phyloP scores from a whole-genome alignment of 108 stramenopile species.

The Cyclotella sp. region DNA sequence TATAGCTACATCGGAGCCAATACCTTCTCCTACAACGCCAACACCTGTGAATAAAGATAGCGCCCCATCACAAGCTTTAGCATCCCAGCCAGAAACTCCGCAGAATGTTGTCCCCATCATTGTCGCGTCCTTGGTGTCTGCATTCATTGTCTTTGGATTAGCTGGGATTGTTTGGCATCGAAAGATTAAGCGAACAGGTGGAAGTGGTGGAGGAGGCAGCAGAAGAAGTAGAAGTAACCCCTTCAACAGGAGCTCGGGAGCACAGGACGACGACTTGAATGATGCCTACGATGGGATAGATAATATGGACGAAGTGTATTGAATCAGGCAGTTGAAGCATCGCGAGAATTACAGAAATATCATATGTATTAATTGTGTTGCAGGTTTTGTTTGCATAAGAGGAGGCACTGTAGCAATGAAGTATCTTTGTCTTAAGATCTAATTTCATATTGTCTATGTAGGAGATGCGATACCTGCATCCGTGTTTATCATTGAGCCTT shows the following conservation, averaged over 20 bases:
- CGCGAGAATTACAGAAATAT: no score
- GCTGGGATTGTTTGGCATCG: conserved; percentile 23
- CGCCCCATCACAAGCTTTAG: background rate
- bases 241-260: background rate
- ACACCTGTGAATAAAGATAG: background rate
- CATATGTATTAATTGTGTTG: no score
- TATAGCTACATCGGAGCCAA: background rate
- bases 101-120: conserved; percentile 39
- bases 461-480: no score
- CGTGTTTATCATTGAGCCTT: no score
- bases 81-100: conserved; percentile 1
- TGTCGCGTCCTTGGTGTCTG: conserved; percentile 30
- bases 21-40: background rate
- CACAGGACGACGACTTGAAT: conserved; percentile 8
- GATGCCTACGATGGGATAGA: conserved; percentile 7
- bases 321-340: no score
- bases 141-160: conserved; percentile 43
- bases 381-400: no score
- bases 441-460: no score
- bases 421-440: no score
- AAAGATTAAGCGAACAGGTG: conserved; percentile 16
- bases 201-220: background rate
- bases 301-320: background rate
- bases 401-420: no score
- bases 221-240: background rate